phyloP scores from a whole-genome alignment of 176 grass and related monocot genomes.

The Thinopyrum elongatum region DNA sequence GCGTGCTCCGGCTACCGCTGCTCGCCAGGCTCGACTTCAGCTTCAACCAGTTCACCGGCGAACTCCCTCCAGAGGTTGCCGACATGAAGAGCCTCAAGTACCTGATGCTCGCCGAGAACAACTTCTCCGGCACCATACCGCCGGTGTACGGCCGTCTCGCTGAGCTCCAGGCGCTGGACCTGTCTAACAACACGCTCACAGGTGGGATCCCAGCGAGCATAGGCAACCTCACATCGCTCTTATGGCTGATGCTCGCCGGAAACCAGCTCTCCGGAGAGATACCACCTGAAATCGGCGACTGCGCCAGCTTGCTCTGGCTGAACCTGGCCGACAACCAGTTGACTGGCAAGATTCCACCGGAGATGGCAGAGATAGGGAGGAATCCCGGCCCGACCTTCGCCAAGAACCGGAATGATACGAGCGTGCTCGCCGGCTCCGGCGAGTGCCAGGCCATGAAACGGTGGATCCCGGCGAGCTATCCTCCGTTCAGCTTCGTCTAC shows the following conservation, averaged over 20 bases:
- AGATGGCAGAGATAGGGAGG: slow-evolving; percentile 58
- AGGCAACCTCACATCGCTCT: slow-evolving; percentile 81
- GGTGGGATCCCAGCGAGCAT: slow-evolving; percentile 52
- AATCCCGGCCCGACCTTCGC: slow-evolving; percentile 66
- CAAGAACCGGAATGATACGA: slow-evolving; percentile 33
- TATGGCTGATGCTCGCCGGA: slow-evolving; percentile 89
- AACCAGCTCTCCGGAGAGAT: slow-evolving; percentile 71
- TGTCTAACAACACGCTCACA: slow-evolving; percentile 59
- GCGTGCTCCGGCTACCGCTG: slow-evolving; percentile 56
- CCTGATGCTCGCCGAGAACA: slow-evolving; percentile 62
- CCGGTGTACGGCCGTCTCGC: slow-evolving; percentile 44
- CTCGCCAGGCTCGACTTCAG: slow-evolving; percentile 74
- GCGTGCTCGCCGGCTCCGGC: slow-evolving; percentile 54
- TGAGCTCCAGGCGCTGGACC: slow-evolving; percentile 68
- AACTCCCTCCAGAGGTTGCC: slow-evolving; percentile 46
- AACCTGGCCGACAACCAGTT: slow-evolving; percentile 70
- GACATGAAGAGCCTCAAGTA: slow-evolving; percentile 66
- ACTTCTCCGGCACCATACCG: slow-evolving; percentile 61
- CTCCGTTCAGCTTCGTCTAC: slow-evolving; percentile 87
- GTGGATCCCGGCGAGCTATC: slow-evolving; percentile 87
- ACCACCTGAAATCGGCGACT: slow-evolving; percentile 74
- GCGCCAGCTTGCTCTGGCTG: slow-evolving; percentile 86
- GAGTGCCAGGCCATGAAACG: slow-evolving; percentile 78
- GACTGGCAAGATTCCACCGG: slow-evolving; percentile 52
- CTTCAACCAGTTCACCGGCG: slow-evolving; percentile 61